Conservation (phyloP, 805 yeast species). For the Barnettozyma populi region DNA sequence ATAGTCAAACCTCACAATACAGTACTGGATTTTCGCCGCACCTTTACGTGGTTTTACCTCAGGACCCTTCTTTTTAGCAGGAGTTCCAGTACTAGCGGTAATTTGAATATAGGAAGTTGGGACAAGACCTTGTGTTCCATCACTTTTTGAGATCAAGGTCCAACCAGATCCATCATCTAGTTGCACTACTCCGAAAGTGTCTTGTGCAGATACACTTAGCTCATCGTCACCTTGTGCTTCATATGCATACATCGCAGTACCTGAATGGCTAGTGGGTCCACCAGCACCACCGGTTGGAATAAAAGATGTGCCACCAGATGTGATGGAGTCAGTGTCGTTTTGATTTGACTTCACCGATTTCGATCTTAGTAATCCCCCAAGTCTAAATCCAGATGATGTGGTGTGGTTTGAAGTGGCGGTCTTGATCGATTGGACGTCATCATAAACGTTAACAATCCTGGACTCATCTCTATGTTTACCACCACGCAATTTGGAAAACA, state of each 20-base stretch:
- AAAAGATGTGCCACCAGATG: conserved; percentile 12
- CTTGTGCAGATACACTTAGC: conserved; percentile 55
- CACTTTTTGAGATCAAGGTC: conserved; percentile 55
- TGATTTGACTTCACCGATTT: conserved; percentile 11
- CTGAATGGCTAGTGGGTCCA: conserved; percentile 8
- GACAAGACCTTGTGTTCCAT: conserved; percentile 64
- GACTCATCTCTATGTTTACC: conserved; percentile 10
- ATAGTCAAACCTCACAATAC: conserved; percentile 23
- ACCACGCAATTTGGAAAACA: conserved; percentile 37
- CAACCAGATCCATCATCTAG: conserved; percentile 87
- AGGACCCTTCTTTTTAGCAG: conserved; percentile 17
- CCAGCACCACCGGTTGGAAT: conserved; percentile 14
- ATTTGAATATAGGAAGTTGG: conserved; percentile 76
- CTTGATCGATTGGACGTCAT: conserved; percentile 20
- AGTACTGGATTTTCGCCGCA: conserved; percentile 15
- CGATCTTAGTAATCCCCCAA: conserved; percentile 19
- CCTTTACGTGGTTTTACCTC: conserved; percentile 19
- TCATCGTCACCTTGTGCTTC: conserved; percentile 73
- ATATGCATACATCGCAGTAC: conserved; percentile 40
- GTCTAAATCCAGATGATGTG: conserved; percentile 12
- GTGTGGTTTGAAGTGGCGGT: conserved; percentile 16
- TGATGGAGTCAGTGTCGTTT: conserved; percentile 13
- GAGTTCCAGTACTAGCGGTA: conserved; percentile 15
- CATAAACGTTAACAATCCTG: conserved; percentile 11
- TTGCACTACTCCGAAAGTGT: conserved; percentile 49